Percentiles rank a stretch among this genome's conserved stretches.
phyloP scores from a whole-genome alignment of 768 basidiomycete species.

The Nevesoporus exiguus region DNA sequence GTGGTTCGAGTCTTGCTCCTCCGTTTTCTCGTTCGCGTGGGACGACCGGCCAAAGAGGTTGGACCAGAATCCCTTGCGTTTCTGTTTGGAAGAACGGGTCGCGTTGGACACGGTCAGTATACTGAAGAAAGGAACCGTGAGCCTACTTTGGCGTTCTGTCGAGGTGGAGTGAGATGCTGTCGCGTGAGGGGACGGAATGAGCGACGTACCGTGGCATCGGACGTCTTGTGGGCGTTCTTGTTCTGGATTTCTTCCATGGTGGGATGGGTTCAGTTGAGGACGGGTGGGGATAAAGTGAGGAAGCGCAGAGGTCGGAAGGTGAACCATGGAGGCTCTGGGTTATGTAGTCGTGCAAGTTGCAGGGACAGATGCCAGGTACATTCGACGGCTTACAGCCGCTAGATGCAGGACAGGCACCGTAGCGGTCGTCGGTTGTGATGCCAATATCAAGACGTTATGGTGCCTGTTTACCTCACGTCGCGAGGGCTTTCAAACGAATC shows the following conservation, averaged over 20 bases:
- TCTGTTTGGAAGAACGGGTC: constrained; percentile 1
- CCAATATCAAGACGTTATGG: no score
- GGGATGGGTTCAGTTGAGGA: not conserved
- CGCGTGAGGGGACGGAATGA: not conserved
- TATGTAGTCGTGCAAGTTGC: not conserved
- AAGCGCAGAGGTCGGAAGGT: not conserved
- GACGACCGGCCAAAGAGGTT: constrained; percentile 5
- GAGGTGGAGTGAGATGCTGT: not conserved
- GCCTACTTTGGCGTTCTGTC: constrained; percentile 10
- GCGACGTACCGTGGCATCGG: constrained; percentile 3
- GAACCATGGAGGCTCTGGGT: constrained; percentile 5
- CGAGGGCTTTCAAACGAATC: not conserved
- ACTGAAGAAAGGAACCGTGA: not conserved
- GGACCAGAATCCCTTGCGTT: constrained; percentile 18
- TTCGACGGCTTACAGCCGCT: not conserved
- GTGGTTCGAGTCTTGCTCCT: not conserved
- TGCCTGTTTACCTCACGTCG: not conserved
- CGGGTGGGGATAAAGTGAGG: not conserved
- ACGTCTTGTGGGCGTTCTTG: not conserved
- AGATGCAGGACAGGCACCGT: not conserved
- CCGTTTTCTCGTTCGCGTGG: not conserved
- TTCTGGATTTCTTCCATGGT: constrained; percentile 3
- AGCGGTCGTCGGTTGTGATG: no score
- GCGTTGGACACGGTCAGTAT: not conserved
- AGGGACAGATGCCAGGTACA: not conserved